Base-by-base conservation (phyloP, 768 basidiomycete species). In the Mycena albidolilacea region DNA sequence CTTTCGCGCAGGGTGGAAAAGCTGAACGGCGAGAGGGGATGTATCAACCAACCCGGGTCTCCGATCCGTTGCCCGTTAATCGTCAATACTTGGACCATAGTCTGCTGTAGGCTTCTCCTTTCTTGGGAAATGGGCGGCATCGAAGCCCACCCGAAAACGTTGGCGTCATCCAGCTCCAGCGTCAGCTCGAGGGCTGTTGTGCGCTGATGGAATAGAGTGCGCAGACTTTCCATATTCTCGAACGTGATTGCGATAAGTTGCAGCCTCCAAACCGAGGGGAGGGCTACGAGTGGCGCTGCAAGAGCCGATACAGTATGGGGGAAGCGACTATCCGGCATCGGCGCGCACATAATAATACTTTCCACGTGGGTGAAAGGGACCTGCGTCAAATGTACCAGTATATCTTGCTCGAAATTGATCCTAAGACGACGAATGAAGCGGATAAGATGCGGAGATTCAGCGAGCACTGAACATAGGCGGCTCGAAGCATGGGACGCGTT, bases 21-120 rank as follows among this genome's bases (percentile, higher is more conserved):
- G 41, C 55, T 21, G 52, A 65, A 41, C 12, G 64, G 64, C 17
- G n/a, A 65, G 64, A 38, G 64, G 5, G 64, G 52, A 41, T 52
- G 50, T 15, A 23, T 30, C 5, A 39, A 37, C 50, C 64, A 64
- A 1, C 4, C 64, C 7, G 38, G 64, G 21, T 39, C 38, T 10
- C 50, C 37, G 8, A 21, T 23, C 7, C 11, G 12, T 35, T 21
- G 3, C 17, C 46, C 46, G 17, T 15, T 48, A 14, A 54, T 52
- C n/a, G 35, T 19, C 5, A 54, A 21, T 37, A 9, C 21, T 7
- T 52, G 23, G 35, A 54, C 15, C 50, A n/a, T 38, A 14, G 54
- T 41, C 8, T 23, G 8, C 21, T 21, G 10, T 14, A 1, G 41
- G 17, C 6, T 17, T n/a, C 21, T 7, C 11, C 19, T 44, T 37